These are phyloP conservation scores for Didymosphaeria variabile DNA, from an alignment of 2,329 filamentous ascomycete species.

Conservation along the genomic window DNA sequence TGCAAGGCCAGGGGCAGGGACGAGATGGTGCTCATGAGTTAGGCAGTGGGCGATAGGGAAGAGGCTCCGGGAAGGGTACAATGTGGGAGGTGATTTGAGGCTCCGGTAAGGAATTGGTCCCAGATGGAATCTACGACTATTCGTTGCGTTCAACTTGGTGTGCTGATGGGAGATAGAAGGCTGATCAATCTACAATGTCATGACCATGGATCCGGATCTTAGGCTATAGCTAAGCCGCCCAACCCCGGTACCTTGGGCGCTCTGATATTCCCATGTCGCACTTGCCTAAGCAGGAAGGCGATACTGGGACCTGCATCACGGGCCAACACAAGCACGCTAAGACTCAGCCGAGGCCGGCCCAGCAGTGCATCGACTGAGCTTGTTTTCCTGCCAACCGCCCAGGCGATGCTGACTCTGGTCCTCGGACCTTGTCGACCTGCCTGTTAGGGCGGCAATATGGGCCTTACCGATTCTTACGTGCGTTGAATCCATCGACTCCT, in stretches of 20 bases:
- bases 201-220: too few species aligned
- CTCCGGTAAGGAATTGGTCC: too few species aligned
- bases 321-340: conserved; percentile 8
- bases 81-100: too few species aligned
- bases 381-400: conserved; percentile 3
- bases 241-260: not conserved
- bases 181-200: too few species aligned
- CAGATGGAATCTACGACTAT: too few species aligned
- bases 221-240: not conserved
- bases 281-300: conserved; percentile 1
- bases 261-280: not conserved
- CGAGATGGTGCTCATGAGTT: not conserved
- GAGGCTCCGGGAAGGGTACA: too few species aligned
- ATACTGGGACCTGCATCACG: not conserved
- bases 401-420: not conserved
- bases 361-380: conserved; percentile 3
- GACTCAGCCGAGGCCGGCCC: not conserved
- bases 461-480: not conserved
- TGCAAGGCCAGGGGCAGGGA: not conserved
- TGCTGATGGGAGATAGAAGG: too few species aligned
- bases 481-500: not conserved
- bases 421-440: conserved; percentile 3
- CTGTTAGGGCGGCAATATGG: not conserved
- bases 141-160: too few species aligned
- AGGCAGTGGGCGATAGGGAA: not conserved